Evolutionary conservation across 2,329 filamentous ascomycete species (phyloP).

Genomic region (Colletotrichum horii): DNA sequence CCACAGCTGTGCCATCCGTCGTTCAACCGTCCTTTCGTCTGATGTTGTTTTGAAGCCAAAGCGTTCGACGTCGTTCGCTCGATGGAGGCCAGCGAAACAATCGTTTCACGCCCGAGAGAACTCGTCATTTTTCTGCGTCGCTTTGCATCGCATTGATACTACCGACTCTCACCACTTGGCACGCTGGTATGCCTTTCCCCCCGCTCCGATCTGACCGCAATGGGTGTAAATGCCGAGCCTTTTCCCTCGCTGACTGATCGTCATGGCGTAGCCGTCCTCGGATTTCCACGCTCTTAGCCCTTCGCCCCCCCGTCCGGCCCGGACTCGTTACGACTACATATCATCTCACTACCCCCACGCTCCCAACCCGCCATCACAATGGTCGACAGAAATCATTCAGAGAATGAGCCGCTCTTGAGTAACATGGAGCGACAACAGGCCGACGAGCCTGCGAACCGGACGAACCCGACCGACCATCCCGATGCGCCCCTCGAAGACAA

Average conservation of each 20-base stretch:
- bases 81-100: slow-evolving; percentile 9
- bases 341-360: neutral
- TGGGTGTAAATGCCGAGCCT: slow-evolving; percentile 13
- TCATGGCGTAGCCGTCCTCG: slow-evolving; percentile 20
- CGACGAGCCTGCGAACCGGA: slow-evolving; percentile 20
- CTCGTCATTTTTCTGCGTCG: slow-evolving; percentile 16
- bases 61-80: slow-evolving; percentile 9
- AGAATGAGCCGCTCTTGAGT: slow-evolving; percentile 45
- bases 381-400: slow-evolving; percentile 35
- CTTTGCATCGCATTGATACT: slow-evolving; percentile 20
- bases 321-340: slow-evolving; percentile 17
- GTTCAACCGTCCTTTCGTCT: slow-evolving; percentile 8
- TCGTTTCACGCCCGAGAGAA: slow-evolving; percentile 13
- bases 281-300: slow-evolving; percentile 13
- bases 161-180: neutral
- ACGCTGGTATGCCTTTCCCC: slow-evolving; percentile 8
- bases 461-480: slow-evolving; percentile 36
- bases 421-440: slow-evolving; percentile 35
- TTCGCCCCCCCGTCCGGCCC: slow-evolving; percentile 6
- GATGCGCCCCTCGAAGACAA: slow-evolving; percentile 45
- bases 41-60: slow-evolving; percentile 6
- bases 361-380: slow-evolving; percentile 26
- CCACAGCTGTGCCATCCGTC: neutral
- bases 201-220: neutral
- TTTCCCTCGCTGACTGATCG: slow-evolving; percentile 21